A percentile compares a stretch with the other conserved stretches of the same genome.
Evolutionary conservation across 495 filamentous ascomycete species (phyloP).

Genomic region (Lophium mytilinum): DNA sequence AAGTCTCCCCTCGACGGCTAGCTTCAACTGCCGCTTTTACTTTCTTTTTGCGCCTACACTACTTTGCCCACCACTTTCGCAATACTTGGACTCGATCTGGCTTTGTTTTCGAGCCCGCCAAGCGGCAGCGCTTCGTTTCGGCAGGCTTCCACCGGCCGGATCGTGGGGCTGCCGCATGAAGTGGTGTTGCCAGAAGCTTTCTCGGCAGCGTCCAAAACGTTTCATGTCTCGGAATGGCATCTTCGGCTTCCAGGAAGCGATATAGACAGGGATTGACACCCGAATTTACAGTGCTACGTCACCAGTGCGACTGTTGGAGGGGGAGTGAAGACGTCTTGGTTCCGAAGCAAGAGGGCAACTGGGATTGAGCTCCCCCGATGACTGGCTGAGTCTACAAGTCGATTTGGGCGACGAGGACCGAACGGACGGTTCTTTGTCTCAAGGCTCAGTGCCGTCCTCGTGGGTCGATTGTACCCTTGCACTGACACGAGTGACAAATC

Average conservation of each 20-base stretch:
- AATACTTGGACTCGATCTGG: conserved; percentile 11
- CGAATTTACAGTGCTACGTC: neutral
- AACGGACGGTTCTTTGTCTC: conserved; percentile 11
- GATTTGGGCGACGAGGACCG: too few species aligned
- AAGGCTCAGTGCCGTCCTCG: conserved; percentile 3
- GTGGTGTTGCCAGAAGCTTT: conserved; percentile 14
- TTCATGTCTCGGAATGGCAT: conserved; percentile 12
- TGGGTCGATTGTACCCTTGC: conserved; percentile 5
- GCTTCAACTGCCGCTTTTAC: neutral
- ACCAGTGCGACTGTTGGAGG: neutral
- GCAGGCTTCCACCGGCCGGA: conserved; percentile 16
- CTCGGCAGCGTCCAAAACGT: conserved; percentile 11
- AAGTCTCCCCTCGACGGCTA: too few species aligned
- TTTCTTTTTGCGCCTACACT: neutral
- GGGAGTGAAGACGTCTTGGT: too few species aligned
- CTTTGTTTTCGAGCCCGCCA: conserved; percentile 12
- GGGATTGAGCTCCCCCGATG: neutral
- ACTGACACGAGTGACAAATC: neutral
- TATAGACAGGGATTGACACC: neutral
- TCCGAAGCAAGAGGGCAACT: too few species aligned
- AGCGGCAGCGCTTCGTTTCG: conserved; percentile 11
- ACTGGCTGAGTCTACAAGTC: neutral
- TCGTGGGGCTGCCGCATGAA: conserved; percentile 17
- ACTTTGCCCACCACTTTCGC: neutral
- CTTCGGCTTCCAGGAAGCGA: neutral